Evolutionary conservation across 1,284 basidiomycete species (phyloP).

Genomic region (Bjerkandera adusta): DNA sequence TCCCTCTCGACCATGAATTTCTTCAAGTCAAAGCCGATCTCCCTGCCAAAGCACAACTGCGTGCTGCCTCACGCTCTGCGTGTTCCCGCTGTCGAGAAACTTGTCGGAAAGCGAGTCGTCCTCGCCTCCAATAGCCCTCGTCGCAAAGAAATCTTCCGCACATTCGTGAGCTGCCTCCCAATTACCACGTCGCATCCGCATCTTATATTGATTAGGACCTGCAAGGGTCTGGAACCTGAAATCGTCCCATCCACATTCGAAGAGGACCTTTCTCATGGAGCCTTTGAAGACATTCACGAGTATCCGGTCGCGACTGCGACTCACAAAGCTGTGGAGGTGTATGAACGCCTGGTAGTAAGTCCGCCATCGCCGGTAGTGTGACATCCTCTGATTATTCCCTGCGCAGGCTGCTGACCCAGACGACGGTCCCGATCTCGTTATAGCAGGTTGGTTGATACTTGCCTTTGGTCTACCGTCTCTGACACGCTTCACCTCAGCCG

Average conservation of each 20-base stretch:
- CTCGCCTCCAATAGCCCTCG: constrained; percentile 87
- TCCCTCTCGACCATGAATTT: constrained; percentile 22
- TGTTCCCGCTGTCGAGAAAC: constrained; percentile 68
- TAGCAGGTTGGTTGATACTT: constrained; percentile 60
- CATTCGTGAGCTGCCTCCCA: constrained; percentile 51
- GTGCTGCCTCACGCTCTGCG: constrained; percentile 74
- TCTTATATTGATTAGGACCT: constrained; percentile 4
- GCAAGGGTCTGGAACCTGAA: constrained; percentile 82
- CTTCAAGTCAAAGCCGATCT: constrained; percentile 24
- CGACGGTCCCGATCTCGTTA: constrained; percentile 91
- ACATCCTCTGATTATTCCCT: neutral
- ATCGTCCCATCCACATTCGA: constrained; percentile 87
- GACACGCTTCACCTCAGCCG: constrained; percentile 52
- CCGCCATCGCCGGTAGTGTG: neutral
- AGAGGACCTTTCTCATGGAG: constrained; percentile 73
- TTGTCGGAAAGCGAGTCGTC: constrained; percentile 74
- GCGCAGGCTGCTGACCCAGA: constrained; percentile 63
- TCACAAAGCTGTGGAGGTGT: constrained; percentile 94
- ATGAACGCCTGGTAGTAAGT: constrained; percentile 78
- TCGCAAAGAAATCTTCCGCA: constrained; percentile 81
- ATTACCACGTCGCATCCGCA: constrained; percentile 25
- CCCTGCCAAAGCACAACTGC: constrained; percentile 30
- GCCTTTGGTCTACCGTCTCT: neutral
- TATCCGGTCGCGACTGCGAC: constrained; percentile 93
- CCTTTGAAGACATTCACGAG: constrained; percentile 81